A percentile compares a stretch with the other conserved stretches of the same genome.
Evolutionary conservation across 768 basidiomycete genomes (phyloP).

Genomic region (Lyophyllum shimeji): DNA sequence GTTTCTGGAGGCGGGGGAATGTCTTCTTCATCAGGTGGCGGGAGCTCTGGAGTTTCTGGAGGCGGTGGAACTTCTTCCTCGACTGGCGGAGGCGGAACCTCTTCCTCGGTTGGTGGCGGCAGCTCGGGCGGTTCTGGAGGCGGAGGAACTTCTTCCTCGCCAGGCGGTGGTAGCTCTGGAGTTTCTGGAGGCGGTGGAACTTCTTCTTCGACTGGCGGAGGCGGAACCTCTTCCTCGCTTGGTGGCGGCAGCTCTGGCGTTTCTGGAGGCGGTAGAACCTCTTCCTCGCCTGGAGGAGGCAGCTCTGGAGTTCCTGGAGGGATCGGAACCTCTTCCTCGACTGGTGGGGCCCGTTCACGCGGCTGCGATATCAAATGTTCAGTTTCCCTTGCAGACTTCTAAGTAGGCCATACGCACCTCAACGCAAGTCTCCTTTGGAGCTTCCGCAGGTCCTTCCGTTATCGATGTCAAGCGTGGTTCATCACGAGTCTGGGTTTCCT

Average conservation of each 20-base stretch:
- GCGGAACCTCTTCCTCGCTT: too few relatives aligned
- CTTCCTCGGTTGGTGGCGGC: not conserved
- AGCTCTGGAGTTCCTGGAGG: too few relatives aligned
- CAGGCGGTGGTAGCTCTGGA: not conserved
- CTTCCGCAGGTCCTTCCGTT: not conserved
- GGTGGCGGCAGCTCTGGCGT: too few relatives aligned
- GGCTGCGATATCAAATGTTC: not conserved
- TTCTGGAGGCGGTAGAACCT: too few relatives aligned
- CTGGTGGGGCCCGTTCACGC: not conserved
- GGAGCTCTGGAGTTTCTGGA: not conserved
- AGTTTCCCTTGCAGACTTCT: not conserved
- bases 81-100: not conserved
- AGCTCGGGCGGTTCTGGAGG: not conserved
- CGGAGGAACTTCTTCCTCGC: not conserved
- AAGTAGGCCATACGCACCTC: not conserved
- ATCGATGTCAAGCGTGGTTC: conserved; percentile 22
- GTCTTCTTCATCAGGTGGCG: not conserved
- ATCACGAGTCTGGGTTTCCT: conserved; percentile 21
- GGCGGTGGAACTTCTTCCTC: too few relatives aligned
- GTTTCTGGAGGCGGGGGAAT: not conserved
- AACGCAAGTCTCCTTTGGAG: conserved; percentile 8
- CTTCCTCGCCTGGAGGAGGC: too few relatives aligned
- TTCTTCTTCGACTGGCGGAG: too few relatives aligned
- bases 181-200: too few relatives aligned
- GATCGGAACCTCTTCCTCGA: not conserved